Evolutionary conservation across 441 rosid species (phyloP).

Genomic region (Bocquillonia castaneifolia): DNA sequence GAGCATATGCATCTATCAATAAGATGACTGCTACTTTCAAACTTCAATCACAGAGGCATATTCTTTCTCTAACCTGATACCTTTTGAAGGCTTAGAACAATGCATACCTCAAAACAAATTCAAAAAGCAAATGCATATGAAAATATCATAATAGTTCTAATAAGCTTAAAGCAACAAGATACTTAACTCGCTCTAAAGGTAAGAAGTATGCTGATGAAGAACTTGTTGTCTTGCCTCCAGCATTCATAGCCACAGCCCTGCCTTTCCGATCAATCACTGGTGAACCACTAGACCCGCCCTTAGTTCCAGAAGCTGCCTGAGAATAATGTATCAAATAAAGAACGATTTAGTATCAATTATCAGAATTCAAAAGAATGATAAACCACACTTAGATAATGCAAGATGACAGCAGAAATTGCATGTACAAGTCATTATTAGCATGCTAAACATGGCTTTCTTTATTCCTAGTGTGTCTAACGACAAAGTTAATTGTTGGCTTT

Average conservation of each 20-base stretch:
- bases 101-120: neutral
- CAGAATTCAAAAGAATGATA: neutral
- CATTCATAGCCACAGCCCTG: conserved; percentile 94
- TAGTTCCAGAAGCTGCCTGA: conserved; percentile 97
- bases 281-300: conserved; percentile 99
- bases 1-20: neutral
- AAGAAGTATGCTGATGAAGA: conserved; percentile 90
- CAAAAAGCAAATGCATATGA: neutral
- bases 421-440: neutral
- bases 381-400: neutral
- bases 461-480: neutral
- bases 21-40: neutral
- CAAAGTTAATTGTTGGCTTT: too few species aligned
- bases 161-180: too few species aligned
- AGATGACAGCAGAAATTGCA: neutral
- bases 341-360: neutral
- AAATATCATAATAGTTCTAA: neutral
- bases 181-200: conserved; percentile 89
- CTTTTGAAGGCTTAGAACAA: neutral
- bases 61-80: neutral
- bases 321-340: conserved; percentile 10
- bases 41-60: neutral
- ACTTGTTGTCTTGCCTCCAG: conserved; percentile 85
- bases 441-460: neutral
- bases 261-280: conserved; percentile 97